These are phyloP conservation scores for Aspergillus carlsbadensis DNA, from an alignment of 495 filamentous ascomycete genomes.

Conservation along the genomic window DNA sequence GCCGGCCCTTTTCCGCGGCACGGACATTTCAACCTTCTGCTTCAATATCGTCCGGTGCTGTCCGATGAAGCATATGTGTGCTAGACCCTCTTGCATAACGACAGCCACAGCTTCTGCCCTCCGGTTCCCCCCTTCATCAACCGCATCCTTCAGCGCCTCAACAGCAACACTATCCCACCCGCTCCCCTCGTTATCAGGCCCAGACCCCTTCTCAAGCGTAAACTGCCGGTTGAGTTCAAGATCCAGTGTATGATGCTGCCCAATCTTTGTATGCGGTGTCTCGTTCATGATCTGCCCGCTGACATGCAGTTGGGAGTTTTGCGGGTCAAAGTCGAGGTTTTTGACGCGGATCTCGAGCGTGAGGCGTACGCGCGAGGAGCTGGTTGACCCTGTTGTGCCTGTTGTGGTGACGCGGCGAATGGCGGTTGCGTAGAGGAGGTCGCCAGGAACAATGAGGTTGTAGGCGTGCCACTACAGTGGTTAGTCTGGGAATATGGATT, in stretches of 20 bases:
- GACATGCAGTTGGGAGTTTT: constrained; percentile 79
- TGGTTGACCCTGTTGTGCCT: constrained; percentile 68
- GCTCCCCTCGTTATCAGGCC: constrained; percentile 46
- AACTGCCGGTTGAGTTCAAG: constrained; percentile 86
- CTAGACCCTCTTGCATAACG: constrained; percentile 90
- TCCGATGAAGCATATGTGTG: constrained; percentile 91
- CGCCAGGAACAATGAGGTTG: constrained; percentile 82
- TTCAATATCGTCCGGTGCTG: constrained; percentile 86
- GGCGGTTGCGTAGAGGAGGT: constrained; percentile 79
- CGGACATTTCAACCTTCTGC: constrained; percentile 78
- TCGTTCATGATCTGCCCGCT: constrained; percentile 78
- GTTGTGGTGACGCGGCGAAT: constrained; percentile 75
- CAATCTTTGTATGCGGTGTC: constrained; percentile 79
- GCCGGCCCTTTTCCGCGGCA: constrained; percentile 74
- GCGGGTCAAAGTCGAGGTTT: constrained; percentile 85
- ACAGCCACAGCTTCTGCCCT: constrained; percentile 79
- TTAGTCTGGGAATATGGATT: neutral
- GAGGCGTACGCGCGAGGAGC: constrained; percentile 71
- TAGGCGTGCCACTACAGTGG: constrained; percentile 82
- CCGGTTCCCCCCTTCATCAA: constrained; percentile 67
- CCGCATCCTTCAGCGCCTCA: constrained; percentile 73
- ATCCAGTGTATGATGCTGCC: constrained; percentile 87
- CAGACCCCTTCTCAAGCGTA: constrained; percentile 67
- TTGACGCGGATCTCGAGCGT: constrained; percentile 80
- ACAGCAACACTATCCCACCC: constrained; percentile 92